A percentile compares a stretch with the other conserved stretches of the same genome.
Evolutionary conservation across 495 filamentous ascomycete species (phyloP).

Genomic region (Penicillium silybi): DNA sequence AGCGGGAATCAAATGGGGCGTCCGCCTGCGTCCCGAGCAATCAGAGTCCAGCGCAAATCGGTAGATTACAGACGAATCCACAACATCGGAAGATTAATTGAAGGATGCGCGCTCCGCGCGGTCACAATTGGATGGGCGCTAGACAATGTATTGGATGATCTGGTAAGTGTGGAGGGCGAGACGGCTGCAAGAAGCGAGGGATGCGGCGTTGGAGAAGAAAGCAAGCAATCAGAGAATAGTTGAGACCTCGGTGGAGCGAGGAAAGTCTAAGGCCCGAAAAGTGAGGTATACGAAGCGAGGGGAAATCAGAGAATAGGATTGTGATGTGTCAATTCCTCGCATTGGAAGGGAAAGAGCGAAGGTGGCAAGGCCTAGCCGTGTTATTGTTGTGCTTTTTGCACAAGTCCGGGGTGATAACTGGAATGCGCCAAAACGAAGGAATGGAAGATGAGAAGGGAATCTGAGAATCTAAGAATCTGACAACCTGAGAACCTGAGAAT

Average conservation of each 20-base stretch:
- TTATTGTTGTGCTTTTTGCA: not conserved
- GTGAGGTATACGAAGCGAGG: constrained; percentile 14
- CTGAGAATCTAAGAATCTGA: not conserved
- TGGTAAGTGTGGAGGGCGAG: constrained; percentile 1
- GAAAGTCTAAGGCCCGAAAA: constrained; percentile 7
- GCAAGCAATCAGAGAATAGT: constrained; percentile 17
- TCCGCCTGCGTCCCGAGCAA: constrained; percentile 16
- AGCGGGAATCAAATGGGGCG: constrained; percentile 23
- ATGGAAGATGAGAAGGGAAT: constrained; percentile 7
- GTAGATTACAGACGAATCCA: constrained; percentile 8
- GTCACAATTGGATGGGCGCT: constrained; percentile 12
- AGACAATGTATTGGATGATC: constrained; percentile 20
- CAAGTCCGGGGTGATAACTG: not conserved
- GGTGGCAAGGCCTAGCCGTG: constrained; percentile 1
- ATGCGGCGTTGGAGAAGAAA: constrained; percentile 10
- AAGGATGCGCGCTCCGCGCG: constrained; percentile 1
- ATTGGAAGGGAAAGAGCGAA: constrained; percentile 13
- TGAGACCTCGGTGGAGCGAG: constrained; percentile 11
- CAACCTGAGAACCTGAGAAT: not conserved
- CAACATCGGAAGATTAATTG: constrained; percentile 18
- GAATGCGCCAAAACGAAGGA: not conserved
- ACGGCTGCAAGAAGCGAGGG: constrained; percentile 24
- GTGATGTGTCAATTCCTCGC: constrained; percentile 31
- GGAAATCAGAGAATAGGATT: constrained; percentile 20
- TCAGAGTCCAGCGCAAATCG: constrained; percentile 9